phyloP scores from a whole-genome alignment of 2,329 filamentous ascomycete species.

The Aspergillus sojae region DNA sequence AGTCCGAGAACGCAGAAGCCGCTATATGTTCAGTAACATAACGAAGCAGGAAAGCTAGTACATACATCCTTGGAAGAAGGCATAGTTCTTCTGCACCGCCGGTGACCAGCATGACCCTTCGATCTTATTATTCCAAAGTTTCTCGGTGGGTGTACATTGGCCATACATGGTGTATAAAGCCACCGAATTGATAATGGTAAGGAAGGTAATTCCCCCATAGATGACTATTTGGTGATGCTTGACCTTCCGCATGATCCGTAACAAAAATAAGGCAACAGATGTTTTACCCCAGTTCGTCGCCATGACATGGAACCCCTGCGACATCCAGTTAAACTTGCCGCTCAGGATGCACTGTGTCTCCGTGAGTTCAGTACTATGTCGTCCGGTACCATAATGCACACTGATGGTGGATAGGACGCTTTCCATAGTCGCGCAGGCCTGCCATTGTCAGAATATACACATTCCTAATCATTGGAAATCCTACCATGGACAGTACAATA shows the following conservation, averaged over 20 bases:
- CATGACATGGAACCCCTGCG: constrained; percentile 19
- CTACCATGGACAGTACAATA: constrained; percentile 10
- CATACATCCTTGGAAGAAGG: constrained; percentile 18
- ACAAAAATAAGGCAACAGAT: constrained; percentile 17
- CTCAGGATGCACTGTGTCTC: neutral
- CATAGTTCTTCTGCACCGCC: constrained; percentile 13
- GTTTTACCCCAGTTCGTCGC: constrained; percentile 19
- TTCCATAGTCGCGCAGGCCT: constrained; percentile 10
- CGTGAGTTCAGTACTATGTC: constrained; percentile 6
- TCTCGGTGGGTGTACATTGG: constrained; percentile 12
- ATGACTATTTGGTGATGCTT: constrained; percentile 14
- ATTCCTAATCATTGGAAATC: neutral
- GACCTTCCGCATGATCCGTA: constrained; percentile 14
- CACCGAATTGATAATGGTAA: constrained; percentile 10
- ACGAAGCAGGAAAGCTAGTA: neutral
- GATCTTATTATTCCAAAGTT: constrained; percentile 4
- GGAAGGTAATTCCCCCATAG: constrained; percentile 6
- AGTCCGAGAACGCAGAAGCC: constrained; percentile 12
- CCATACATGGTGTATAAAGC: constrained; percentile 14
- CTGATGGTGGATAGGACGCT: constrained; percentile 8
- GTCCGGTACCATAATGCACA: constrained; percentile 11
- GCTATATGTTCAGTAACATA: constrained; percentile 3
- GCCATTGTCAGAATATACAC: neutral
- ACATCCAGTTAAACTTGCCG: constrained; percentile 14
- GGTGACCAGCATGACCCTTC: constrained; percentile 10